These are phyloP conservation scores for Musa acuminata DNA, from an alignment of 176 grass and related monocot genomes.

Conservation along the genomic window DNA sequence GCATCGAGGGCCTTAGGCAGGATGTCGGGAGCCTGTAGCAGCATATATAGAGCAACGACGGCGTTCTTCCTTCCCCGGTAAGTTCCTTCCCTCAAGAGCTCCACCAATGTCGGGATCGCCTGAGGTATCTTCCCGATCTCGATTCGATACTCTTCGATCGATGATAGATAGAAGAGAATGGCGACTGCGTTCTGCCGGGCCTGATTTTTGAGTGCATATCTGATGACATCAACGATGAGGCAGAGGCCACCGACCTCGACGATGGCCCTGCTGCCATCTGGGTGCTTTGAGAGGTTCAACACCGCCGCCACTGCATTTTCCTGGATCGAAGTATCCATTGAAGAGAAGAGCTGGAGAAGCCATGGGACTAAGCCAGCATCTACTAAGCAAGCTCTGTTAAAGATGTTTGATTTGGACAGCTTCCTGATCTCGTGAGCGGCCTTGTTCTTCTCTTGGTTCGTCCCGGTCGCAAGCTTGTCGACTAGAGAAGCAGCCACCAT, in stretches of 20 bases:
- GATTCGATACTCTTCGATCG: constrained; percentile 41
- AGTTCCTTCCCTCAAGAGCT: constrained; percentile 31
- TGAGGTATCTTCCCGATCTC: constrained; percentile 51
- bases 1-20: constrained; percentile 31
- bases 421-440: constrained; percentile 53
- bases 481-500: constrained; percentile 40
- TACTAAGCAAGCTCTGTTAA: constrained; percentile 60
- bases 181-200: constrained; percentile 69
- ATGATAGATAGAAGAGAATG: constrained; percentile 75
- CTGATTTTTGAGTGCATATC: constrained; percentile 29
- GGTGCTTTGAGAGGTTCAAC: constrained; percentile 70
- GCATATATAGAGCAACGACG: constrained; percentile 42
- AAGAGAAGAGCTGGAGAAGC: constrained; percentile 59
- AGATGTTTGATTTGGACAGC: constrained; percentile 61
- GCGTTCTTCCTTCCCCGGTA: constrained; percentile 65
- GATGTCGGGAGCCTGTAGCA: constrained; percentile 32
- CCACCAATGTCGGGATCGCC: constrained; percentile 54
- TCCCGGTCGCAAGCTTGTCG: constrained; percentile 29
- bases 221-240: constrained; percentile 53
- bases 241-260: constrained; percentile 44
- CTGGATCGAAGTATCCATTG: constrained; percentile 36
- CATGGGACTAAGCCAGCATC: constrained; percentile 55
- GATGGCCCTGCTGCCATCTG: constrained; percentile 34
- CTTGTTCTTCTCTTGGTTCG: constrained; percentile 36
- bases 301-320: constrained; percentile 44